Evolutionary conservation across 2,329 filamentous ascomycete species (phyloP).

Genomic region (Chaetomium globosum): DNA sequence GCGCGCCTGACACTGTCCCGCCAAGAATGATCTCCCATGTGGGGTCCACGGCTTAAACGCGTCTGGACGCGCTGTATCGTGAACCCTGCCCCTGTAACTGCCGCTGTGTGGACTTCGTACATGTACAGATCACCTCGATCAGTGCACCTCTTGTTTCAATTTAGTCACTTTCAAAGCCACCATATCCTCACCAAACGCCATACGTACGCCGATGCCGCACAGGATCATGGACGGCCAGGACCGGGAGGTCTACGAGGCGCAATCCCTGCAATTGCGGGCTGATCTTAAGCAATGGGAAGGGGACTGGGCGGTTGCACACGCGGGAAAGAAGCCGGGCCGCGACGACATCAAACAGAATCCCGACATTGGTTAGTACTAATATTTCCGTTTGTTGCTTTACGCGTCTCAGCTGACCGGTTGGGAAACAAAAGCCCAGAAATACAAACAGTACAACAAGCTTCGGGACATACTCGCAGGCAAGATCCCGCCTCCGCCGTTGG

Average conservation of each 20-base stretch:
- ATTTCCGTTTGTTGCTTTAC: background rate
- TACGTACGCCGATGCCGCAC: conserved; percentile 13
- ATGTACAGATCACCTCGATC: background rate
- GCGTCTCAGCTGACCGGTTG: background rate
- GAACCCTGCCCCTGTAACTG: background rate
- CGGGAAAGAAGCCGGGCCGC: conserved; percentile 68
- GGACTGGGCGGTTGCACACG: conserved; percentile 63
- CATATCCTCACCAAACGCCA: conserved; percentile 15
- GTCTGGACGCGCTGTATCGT: conserved; percentile 21
- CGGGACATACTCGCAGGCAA: conserved; percentile 63
- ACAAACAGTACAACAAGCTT: conserved; percentile 73
- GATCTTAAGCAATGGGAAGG: conserved; percentile 77
- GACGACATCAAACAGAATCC: conserved; percentile 76
- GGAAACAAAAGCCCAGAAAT: conserved; percentile 63
- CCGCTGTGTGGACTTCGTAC: background rate
- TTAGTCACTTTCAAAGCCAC: background rate
- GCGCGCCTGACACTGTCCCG: background rate
- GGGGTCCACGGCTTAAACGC: conserved; percentile 1
- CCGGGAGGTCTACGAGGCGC: conserved; percentile 51
- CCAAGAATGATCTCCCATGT: conserved; percentile 13
- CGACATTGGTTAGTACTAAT: conserved; percentile 64
- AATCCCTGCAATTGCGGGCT: conserved; percentile 60
- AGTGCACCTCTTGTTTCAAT: background rate
- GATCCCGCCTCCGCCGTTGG: conserved; percentile 44
- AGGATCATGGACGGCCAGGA: conserved; percentile 52